Percentiles rank a stretch among this genome's conserved stretches.
Evolutionary conservation across 495 filamentous ascomycete species (phyloP).

Genomic region (Aspergillus conjunctus): DNA sequence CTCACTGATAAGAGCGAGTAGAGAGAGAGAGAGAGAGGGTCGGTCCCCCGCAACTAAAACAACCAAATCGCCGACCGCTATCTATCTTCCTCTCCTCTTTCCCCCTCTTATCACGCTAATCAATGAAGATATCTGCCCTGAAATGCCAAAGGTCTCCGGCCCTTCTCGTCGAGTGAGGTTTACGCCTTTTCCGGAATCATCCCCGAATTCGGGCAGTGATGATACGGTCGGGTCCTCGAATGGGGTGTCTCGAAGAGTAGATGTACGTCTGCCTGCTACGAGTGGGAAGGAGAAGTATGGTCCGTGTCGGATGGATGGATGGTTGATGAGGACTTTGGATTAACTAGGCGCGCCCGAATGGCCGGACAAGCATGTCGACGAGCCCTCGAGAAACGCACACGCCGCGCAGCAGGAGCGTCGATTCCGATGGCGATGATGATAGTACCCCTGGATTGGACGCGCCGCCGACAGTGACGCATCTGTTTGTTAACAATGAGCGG

Average conservation of each 20-base stretch:
- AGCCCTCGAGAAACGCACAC: not conserved
- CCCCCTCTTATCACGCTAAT: not conserved
- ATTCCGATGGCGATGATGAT: conserved; percentile 3
- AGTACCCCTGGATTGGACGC: not conserved
- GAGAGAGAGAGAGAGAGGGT: too few species aligned
- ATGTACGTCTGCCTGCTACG: conserved; percentile 5
- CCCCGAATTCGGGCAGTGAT: conserved; percentile 15
- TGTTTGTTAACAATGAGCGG: conserved; percentile 30
- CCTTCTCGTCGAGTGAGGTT: conserved; percentile 16
- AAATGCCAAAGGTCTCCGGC: conserved; percentile 16
- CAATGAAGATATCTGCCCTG: not conserved
- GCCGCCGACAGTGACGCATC: conserved; percentile 22
- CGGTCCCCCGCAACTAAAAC: not conserved
- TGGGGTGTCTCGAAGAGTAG: conserved; percentile 1
- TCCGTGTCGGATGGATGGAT: not conserved
- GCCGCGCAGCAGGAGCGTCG: not conserved
- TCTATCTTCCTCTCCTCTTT: not conserved
- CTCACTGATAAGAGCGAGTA: conserved; percentile 11
- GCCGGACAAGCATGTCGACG: not conserved
- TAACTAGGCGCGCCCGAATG: conserved; percentile 4
- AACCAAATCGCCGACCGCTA: not conserved
- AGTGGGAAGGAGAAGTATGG: not conserved
- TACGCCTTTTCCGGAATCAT: conserved; percentile 14
- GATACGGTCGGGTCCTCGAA: conserved; percentile 6
- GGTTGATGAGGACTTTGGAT: not conserved